phyloP scores from a whole-genome alignment of 352 stramenopile genomes.

The Phytophthora litchii region DNA sequence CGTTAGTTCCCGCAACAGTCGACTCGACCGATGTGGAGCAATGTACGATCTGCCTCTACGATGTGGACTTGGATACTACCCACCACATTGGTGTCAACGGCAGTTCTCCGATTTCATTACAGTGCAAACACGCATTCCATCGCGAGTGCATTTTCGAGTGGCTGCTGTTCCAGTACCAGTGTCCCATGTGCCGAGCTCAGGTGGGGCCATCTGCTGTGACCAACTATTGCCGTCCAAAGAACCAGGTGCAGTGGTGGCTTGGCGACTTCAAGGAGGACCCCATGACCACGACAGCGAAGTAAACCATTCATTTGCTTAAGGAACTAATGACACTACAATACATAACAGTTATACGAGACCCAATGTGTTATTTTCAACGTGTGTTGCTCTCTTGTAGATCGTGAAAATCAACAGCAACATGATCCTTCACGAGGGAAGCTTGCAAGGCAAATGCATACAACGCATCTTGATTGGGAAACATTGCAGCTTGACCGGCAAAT shows the following conservation, averaged over 20 bases:
- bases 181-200: slow-evolving; percentile 58
- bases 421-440: too few species aligned
- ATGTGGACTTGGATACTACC: slow-evolving; percentile 33
- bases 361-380: too few species aligned
- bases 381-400: too few species aligned
- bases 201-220: slow-evolving; percentile 51
- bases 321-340: neutral
- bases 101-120: slow-evolving; percentile 46
- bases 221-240: slow-evolving; percentile 45
- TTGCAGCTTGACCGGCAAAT: too few species aligned
- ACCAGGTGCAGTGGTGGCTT: slow-evolving; percentile 68
- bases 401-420: too few species aligned
- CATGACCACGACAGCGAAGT: slow-evolving; percentile 22
- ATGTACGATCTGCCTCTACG: slow-evolving; percentile 61
- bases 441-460: too few species aligned
- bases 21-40: slow-evolving; percentile 28
- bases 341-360: neutral
- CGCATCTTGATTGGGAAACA: too few species aligned
- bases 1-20: slow-evolving; percentile 21
- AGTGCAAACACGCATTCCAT: slow-evolving; percentile 72
- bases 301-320: neutral
- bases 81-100: slow-evolving; percentile 25
- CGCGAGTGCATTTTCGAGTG: slow-evolving; percentile 78
- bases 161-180: slow-evolving; percentile 74
- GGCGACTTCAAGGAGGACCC: slow-evolving; percentile 55